phyloP scores from a whole-genome alignment of 768 basidiomycete genomes.

The Tubosaeta sp. region DNA sequence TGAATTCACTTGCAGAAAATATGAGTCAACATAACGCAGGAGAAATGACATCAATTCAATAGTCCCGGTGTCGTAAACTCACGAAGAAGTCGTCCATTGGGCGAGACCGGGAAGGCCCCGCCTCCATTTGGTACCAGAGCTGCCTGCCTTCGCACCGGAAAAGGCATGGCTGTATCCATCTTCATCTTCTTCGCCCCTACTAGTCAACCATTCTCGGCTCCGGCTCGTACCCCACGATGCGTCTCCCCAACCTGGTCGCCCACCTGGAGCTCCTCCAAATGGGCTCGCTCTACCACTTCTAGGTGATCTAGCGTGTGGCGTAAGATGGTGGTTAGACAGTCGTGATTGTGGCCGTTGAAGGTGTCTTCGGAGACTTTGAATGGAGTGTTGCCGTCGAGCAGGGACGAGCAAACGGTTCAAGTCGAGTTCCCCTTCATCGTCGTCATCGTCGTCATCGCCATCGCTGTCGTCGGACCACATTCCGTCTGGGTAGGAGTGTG shows the following conservation, averaged over 20 bases:
- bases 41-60: slow-evolving; percentile 1
- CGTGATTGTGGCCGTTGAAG: slow-evolving; percentile 32
- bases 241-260: slow-evolving; percentile 16
- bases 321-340: slow-evolving; percentile 10
- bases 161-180: slow-evolving; percentile 25
- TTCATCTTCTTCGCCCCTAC: slow-evolving; percentile 26
- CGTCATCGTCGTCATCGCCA: slow-evolving; percentile 38
- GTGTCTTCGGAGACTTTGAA: slow-evolving; percentile 65
- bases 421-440: slow-evolving; percentile 56
- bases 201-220: slow-evolving; percentile 24
- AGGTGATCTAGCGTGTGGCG: slow-evolving; percentile 11
- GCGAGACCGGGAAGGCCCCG: slow-evolving; percentile 31
- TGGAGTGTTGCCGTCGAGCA: slow-evolving; percentile 69
- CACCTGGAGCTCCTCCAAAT: slow-evolving; percentile 5
- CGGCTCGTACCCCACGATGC: slow-evolving; percentile 19
- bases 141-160: slow-evolving; percentile 18
- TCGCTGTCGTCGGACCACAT: slow-evolving; percentile 24
- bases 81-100: slow-evolving; percentile 27
- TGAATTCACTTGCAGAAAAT: slow-evolving; percentile 8
- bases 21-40: slow-evolving; percentile 3
- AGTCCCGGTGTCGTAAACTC: slow-evolving; percentile 3
- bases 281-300: slow-evolving; percentile 17
- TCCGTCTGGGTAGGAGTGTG: slow-evolving; percentile 10
- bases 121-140: slow-evolving; percentile 25
- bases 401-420: slow-evolving; percentile 65